Conservation (phyloP, 1,284 basidiomycete species). For the Moniliophthora roreri region DNA sequence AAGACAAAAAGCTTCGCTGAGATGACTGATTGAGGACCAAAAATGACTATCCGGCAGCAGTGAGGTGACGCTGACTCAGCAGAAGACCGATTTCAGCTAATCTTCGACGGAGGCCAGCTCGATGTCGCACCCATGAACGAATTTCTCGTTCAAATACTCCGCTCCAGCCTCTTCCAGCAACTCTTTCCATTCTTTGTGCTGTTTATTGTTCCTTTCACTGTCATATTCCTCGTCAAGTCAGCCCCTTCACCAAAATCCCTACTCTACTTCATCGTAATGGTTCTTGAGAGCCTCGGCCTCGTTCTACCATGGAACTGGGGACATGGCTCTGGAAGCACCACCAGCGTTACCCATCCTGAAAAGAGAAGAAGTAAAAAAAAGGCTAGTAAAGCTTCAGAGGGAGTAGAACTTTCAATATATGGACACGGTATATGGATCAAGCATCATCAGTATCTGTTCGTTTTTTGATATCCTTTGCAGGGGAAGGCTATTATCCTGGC, state of each 20-base stretch:
- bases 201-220: conserved; percentile 51
- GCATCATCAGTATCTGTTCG: not conserved
- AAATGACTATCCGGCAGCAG: too few species aligned
- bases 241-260: conserved; percentile 26
- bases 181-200: conserved; percentile 55
- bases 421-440: not conserved
- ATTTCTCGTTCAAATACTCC: conserved; percentile 4
- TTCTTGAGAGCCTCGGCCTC: conserved; percentile 58
- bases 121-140: conserved; percentile 6
- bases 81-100: too few species aligned
- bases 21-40: too few species aligned
- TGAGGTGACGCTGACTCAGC: too few species aligned
- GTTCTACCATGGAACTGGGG: conserved; percentile 64
- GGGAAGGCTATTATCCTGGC: conserved; percentile 71
- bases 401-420: not conserved
- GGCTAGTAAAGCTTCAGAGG: not conserved
- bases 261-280: conserved; percentile 45
- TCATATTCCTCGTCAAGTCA: conserved; percentile 39
- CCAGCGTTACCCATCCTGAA: conserved; percentile 24
- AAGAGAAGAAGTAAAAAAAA: conserved; percentile 35
- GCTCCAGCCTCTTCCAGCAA: conserved; percentile 39
- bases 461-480: not conserved
- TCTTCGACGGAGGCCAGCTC: not conserved
- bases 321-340: conserved; percentile 21
- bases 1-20: too few species aligned